Conservation (phyloP, 1,284 basidiomycete species). For the Heterobasidion parviporum region DNA sequence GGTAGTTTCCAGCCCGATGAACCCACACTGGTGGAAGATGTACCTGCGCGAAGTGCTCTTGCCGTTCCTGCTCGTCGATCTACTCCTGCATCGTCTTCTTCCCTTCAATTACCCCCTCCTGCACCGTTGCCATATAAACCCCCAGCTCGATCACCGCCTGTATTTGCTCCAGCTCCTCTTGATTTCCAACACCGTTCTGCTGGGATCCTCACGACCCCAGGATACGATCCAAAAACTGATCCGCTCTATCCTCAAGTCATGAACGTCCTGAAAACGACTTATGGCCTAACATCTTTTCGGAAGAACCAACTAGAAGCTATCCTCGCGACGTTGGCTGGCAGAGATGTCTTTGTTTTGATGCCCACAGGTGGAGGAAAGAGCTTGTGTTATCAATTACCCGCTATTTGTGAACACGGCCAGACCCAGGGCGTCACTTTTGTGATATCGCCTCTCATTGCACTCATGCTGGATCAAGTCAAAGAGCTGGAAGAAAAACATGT, state of each 20-base stretch:
- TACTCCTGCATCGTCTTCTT: no score
- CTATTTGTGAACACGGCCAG: slow-evolving; percentile 66
- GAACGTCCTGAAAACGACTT: slow-evolving; percentile 54
- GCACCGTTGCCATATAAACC: no score
- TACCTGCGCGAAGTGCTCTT: no score
- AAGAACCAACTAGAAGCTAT: slow-evolving; percentile 87
- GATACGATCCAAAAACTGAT: not conserved
- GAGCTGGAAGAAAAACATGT: slow-evolving; percentile 62
- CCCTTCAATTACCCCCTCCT: no score
- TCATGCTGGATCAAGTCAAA: slow-evolving; percentile 88
- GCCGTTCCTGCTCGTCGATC: no score
- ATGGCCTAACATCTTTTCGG: slow-evolving; percentile 68
- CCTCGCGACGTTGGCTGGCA: slow-evolving; percentile 69
- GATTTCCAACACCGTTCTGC: no score
- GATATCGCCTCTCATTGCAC: slow-evolving; percentile 81
- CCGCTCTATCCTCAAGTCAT: slow-evolving; percentile 54
- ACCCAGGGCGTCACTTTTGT: slow-evolving; percentile 87
- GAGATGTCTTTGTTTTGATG: slow-evolving; percentile 93
- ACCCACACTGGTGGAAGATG: no score
- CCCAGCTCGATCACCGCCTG: not conserved
- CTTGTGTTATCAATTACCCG: slow-evolving; percentile 83
- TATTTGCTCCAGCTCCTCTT: not conserved
- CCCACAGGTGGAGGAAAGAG: slow-evolving; percentile 96
- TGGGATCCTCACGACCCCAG: no score
- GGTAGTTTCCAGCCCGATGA: no score